These are phyloP conservation scores for Lactarius hengduanensis DNA, from an alignment of 768 basidiomycete species.

Conservation along the genomic window DNA sequence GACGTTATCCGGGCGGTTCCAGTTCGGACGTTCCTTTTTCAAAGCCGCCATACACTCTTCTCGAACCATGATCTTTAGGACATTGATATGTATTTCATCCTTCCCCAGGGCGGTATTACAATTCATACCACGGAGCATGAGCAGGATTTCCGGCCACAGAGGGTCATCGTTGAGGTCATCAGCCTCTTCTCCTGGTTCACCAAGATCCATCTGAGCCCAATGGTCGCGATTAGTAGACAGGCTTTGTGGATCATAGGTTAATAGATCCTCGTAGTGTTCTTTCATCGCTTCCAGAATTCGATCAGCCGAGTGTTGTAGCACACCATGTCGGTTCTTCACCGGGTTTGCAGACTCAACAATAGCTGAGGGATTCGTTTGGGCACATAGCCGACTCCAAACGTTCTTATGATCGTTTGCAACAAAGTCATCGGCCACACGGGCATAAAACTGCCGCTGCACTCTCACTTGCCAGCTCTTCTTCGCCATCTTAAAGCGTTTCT, in stretches of 20 bases:
- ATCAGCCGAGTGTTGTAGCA: background rate
- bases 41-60: slow-evolving; percentile 6
- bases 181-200: no score
- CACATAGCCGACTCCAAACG: background rate
- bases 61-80: slow-evolving; percentile 5
- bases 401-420: background rate
- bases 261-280: slow-evolving; percentile 2
- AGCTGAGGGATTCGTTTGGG: background rate
- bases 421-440: background rate
- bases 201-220: background rate
- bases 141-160: background rate
- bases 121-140: background rate
- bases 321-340: background rate
- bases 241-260: slow-evolving; percentile 3
- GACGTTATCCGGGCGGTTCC: background rate
- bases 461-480: background rate
- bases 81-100: slow-evolving; percentile 4
- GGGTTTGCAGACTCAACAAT: background rate
- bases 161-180: background rate
- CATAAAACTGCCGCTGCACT: background rate
- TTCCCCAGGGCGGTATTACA: slow-evolving; percentile 4
- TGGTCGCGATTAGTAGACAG: background rate
- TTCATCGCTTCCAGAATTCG: background rate
- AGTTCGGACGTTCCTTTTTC: accelerated
- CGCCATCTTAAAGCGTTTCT: background rate